Conservation (phyloP, 176 grass and related monocot genomes). For the Bothriochloa decipiens region DNA sequence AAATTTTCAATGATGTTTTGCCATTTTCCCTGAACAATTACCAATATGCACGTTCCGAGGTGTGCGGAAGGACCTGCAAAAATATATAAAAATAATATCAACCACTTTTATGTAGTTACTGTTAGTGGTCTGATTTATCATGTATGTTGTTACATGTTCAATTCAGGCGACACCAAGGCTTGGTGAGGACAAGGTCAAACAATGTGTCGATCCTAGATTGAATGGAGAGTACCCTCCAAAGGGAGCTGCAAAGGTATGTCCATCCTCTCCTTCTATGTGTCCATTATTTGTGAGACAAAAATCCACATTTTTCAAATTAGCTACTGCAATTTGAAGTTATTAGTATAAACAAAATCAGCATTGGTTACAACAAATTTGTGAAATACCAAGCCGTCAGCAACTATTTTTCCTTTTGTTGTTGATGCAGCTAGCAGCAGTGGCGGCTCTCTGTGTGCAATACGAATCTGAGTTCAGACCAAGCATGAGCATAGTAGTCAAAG, state of each 20-base stretch:
- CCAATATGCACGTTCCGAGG: neutral
- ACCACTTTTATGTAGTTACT: neutral
- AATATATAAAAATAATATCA: neutral
- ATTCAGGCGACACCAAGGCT: conserved; percentile 78
- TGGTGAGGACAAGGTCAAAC: conserved; percentile 80
- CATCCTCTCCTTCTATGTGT: neutral
- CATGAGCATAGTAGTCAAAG: conserved; percentile 91
- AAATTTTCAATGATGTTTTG: neutral
- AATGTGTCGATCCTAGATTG: conserved; percentile 85
- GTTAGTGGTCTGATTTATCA: neutral
- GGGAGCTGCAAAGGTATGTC: conserved; percentile 69
- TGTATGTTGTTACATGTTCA: conserved; percentile 28
- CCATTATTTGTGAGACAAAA: neutral
- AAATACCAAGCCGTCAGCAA: conserved; percentile 6
- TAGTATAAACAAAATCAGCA: conserved; percentile 1
- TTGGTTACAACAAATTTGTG: neutral
- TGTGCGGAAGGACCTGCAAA: neutral
- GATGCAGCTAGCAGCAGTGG: conserved; percentile 76
- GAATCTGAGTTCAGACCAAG: conserved; percentile 83
- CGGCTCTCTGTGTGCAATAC: conserved; percentile 76
- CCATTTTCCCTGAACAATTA: conserved; percentile 1
- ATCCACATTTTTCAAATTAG: neutral
- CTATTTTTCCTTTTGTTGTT: conserved; percentile 19
- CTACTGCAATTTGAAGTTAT: neutral
- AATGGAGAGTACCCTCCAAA: conserved; percentile 76